These are phyloP conservation scores for Populus trichocarpa DNA, from an alignment of 441 rosid species.

Conservation along the genomic window DNA sequence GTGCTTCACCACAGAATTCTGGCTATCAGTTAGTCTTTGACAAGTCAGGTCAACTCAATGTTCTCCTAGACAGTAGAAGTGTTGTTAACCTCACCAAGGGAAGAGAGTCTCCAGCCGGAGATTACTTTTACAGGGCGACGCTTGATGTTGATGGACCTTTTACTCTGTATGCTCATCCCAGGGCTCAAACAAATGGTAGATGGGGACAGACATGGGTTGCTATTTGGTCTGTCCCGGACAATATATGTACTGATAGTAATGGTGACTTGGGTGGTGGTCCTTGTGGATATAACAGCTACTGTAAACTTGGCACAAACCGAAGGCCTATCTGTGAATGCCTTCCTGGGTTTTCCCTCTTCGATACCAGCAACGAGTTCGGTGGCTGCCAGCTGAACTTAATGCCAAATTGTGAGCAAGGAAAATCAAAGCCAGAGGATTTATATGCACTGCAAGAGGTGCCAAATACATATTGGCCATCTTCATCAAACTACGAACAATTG, in stretches of 20 bases:
- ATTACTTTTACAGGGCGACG: slow-evolving; percentile 35
- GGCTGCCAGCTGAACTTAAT: slow-evolving; percentile 25
- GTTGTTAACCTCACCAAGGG: not conserved
- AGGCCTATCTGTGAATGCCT: slow-evolving; percentile 36
- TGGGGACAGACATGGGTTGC: not conserved
- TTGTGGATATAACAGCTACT: slow-evolving; percentile 45
- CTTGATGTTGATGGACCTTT: slow-evolving; percentile 40
- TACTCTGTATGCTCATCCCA: slow-evolving; percentile 29
- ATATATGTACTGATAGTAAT: not conserved
- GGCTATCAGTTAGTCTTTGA: slow-evolving; percentile 20
- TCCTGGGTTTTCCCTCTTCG: slow-evolving; percentile 21
- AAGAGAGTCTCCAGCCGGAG: not conserved
- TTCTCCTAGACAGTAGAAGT: not conserved
- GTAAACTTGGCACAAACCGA: slow-evolving; percentile 19
- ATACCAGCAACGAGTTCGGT: slow-evolving; percentile 20
- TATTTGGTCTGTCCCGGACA: not conserved
- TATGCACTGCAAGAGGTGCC: not conserved
- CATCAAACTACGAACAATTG: slow-evolving; percentile 27
- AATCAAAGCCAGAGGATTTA: not conserved
- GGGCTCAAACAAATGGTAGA: slow-evolving; percentile 5
- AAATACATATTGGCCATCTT: slow-evolving; percentile 25
- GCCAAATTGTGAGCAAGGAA: slow-evolving; percentile 13
- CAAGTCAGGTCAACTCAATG: slow-evolving; percentile 22
- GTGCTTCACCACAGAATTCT: not conserved
- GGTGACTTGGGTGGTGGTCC: slow-evolving; percentile 26